Conservation (phyloP, 1,284 basidiomycete species). For the Spongiforma sp. region DNA sequence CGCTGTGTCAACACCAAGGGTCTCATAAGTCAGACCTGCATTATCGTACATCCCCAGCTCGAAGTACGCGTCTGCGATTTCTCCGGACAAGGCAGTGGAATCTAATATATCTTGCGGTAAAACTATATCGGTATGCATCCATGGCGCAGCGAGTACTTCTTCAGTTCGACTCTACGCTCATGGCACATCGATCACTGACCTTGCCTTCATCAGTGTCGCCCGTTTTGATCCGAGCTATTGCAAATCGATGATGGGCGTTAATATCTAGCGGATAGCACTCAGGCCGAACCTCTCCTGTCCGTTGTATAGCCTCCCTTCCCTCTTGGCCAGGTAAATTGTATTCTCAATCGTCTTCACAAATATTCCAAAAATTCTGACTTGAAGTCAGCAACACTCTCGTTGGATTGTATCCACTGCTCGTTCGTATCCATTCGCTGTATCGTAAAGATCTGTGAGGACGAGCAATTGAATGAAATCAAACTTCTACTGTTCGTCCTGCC, state of each 20-base stretch:
- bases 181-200: slow-evolving; percentile 4
- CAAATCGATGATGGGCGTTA: slow-evolving; percentile 78
- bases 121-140: slow-evolving; percentile 74
- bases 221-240: slow-evolving; percentile 83
- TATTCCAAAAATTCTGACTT: slow-evolving; percentile 84
- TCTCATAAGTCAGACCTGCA: slow-evolving; percentile 25
- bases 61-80: slow-evolving; percentile 87
- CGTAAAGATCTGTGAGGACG: slow-evolving; percentile 84
- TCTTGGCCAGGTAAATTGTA: slow-evolving; percentile 49
- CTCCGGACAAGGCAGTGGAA: slow-evolving; percentile 79
- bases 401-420: slow-evolving; percentile 75
- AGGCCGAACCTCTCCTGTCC: slow-evolving; percentile 20
- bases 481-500: slow-evolving; percentile 32
- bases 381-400: slow-evolving; percentile 87
- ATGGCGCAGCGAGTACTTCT: background rate
- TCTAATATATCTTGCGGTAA: slow-evolving; percentile 74
- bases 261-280: slow-evolving; percentile 19
- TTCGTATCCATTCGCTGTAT: slow-evolving; percentile 72
- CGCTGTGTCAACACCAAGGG: slow-evolving; percentile 24
- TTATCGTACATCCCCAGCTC: slow-evolving; percentile 58
- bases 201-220: slow-evolving; percentile 61
- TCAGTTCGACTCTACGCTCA: background rate
- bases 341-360: slow-evolving; percentile 87
- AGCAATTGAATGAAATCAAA: slow-evolving; percentile 73
- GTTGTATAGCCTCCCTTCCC: slow-evolving; percentile 10